These are phyloP conservation scores for Aspergillus cavernicola DNA, from an alignment of 495 filamentous ascomycete species.

Conservation along the genomic window DNA sequence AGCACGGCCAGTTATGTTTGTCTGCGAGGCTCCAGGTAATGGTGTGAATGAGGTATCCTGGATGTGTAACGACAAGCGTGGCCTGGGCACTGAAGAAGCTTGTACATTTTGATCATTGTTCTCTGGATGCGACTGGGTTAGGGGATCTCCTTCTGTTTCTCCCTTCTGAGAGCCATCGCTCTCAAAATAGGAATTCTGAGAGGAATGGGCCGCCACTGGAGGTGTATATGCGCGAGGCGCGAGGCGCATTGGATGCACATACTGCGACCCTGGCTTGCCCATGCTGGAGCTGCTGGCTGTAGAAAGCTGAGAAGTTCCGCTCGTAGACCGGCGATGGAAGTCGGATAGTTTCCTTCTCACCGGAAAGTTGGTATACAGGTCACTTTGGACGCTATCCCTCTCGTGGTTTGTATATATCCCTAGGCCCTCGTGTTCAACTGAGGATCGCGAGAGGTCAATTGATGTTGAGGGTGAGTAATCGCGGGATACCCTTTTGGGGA, in stretches of 20 bases:
- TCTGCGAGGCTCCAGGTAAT: constrained; percentile 48
- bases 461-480: constrained; percentile 42
- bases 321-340: constrained; percentile 52
- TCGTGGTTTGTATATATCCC: constrained; percentile 52
- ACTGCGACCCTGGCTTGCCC: constrained; percentile 48
- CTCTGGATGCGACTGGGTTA: constrained; percentile 21
- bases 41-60: constrained; percentile 46
- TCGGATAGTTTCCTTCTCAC: constrained; percentile 34
- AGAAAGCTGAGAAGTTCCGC: constrained; percentile 55
- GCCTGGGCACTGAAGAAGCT: constrained; percentile 30
- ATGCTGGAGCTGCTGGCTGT: constrained; percentile 44
- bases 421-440: constrained; percentile 53
- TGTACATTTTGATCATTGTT: constrained; percentile 27
- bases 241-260: constrained; percentile 59
- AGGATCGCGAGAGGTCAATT: constrained; percentile 53
- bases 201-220: constrained; percentile 49
- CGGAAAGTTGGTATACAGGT: constrained; percentile 22
- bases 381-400: constrained; percentile 29
- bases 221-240: constrained; percentile 54
- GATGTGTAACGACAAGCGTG: constrained; percentile 42
- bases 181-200: constrained; percentile 44
- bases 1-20: constrained; percentile 48
- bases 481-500: constrained; percentile 52
- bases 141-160: constrained; percentile 24
- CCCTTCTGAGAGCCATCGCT: constrained; percentile 42